Conservation (phyloP, 352 stramenopile species). For the Bremia lactucae region DNA sequence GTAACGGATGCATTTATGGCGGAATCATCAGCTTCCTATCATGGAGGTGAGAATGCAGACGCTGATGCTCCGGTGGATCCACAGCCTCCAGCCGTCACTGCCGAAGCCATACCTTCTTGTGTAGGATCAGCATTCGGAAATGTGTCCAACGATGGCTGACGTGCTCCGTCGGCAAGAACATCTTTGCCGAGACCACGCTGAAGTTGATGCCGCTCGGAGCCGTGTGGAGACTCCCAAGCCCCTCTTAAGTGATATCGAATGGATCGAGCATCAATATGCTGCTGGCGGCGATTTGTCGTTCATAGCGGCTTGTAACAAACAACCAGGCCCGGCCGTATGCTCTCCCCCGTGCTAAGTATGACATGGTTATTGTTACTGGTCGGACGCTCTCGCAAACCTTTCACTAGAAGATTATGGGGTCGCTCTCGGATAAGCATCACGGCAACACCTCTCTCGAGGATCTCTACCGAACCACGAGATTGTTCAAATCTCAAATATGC, state of each 20-base stretch:
- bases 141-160: background rate
- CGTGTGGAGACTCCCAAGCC: background rate
- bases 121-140: background rate
- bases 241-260: background rate
- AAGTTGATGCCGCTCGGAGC: background rate
- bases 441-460: background rate
- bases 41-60: too few species aligned
- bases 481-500: background rate
- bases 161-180: too few species aligned
- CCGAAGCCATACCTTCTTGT: too few species aligned
- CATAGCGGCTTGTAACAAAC: too few species aligned
- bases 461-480: background rate
- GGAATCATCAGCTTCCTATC: too few species aligned
- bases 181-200: background rate
- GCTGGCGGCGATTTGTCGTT: too few species aligned
- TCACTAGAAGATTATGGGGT: background rate
- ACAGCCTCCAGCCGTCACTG: background rate
- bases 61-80: background rate
- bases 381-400: background rate
- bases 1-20: too few species aligned
- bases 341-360: background rate
- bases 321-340: too few species aligned
- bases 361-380: background rate
- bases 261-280: background rate
- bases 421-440: background rate